A percentile compares a stretch with the other conserved stretches of the same genome.
phyloP scores from a whole-genome alignment of 2,329 filamentous ascomycete genomes.

The Aspergillus melleus region DNA sequence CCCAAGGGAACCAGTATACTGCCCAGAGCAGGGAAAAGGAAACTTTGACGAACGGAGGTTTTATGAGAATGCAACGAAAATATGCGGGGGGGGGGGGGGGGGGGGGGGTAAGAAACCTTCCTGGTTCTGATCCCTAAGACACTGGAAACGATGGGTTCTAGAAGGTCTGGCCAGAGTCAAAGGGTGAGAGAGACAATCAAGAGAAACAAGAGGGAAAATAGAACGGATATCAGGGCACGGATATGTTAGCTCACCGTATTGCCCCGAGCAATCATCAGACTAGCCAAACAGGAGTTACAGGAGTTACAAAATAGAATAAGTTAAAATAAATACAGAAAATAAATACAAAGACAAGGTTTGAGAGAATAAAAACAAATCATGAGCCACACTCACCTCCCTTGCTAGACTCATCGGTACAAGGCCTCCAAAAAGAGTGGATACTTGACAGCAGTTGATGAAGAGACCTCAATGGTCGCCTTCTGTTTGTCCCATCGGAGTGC shows the following conservation, averaged over 20 bases:
- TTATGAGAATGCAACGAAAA: constrained; percentile 14
- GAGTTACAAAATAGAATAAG: constrained; percentile 10
- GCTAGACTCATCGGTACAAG: constrained; percentile 21
- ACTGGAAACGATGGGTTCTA: constrained; percentile 25
- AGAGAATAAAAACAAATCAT: constrained; percentile 7
- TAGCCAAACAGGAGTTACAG: constrained; percentile 6
- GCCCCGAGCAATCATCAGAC: constrained; percentile 12
- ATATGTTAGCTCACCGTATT: constrained; percentile 11
- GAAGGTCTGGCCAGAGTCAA: constrained; percentile 23
- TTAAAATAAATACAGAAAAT: constrained; percentile 16
- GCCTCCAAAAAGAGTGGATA: constrained; percentile 18
- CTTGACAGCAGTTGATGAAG: constrained; percentile 22
- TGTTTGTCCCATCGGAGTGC: constrained; percentile 19
- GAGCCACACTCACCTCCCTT: constrained; percentile 15
- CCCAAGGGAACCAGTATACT: neutral
- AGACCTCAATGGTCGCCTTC: constrained; percentile 13
- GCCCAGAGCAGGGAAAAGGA: neutral
- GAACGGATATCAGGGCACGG: constrained; percentile 11
- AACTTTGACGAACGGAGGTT: constrained; percentile 11
- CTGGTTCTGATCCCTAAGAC: constrained; percentile 11
- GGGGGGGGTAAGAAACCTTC: constrained; percentile 17
- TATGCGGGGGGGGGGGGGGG: too few species aligned
- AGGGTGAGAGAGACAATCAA: constrained; percentile 11
- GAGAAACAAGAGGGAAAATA: constrained; percentile 14
- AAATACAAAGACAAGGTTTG: constrained; percentile 10